Conservation (phyloP, 345 rosid species). For the Draba incana region DNA sequence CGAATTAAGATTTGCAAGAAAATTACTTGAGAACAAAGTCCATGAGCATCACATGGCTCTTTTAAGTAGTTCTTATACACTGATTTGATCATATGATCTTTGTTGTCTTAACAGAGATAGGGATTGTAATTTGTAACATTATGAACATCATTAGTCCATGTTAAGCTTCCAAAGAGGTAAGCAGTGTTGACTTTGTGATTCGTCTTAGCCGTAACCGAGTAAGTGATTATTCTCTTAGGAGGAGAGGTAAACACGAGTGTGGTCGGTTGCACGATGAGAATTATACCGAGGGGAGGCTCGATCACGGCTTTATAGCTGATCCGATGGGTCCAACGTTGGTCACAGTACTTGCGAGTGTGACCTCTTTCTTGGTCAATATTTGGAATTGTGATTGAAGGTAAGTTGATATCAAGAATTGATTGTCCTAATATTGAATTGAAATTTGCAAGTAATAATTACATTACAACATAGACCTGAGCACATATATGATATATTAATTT, state of each 20-base stretch:
- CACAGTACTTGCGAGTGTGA: slow-evolving; percentile 29
- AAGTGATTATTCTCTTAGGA: slow-evolving; percentile 18
- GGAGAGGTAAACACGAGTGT: slow-evolving; percentile 26
- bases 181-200: slow-evolving; percentile 43
- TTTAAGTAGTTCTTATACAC: too few relatives aligned
- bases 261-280: slow-evolving; percentile 29
- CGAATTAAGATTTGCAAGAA: too few relatives aligned
- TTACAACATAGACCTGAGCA: too few relatives aligned
- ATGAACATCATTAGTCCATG: slow-evolving; percentile 47
- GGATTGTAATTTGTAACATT: slow-evolving; percentile 46
- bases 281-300: slow-evolving; percentile 34
- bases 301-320: slow-evolving; percentile 29
- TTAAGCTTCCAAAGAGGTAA: slow-evolving; percentile 52
- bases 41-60: too few relatives aligned
- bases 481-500: too few relatives aligned
- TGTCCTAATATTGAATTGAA: too few relatives aligned
- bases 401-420: too few relatives aligned
- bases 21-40: too few relatives aligned
- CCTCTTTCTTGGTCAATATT: slow-evolving; percentile 17
- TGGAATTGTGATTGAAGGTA: slow-evolving; percentile 43
- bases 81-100: too few relatives aligned
- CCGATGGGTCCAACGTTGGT: slow-evolving; percentile 35
- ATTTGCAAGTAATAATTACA: too few relatives aligned
- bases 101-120: not conserved
- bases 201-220: slow-evolving; percentile 34